Evolutionary conservation across 2,329 filamentous ascomycete genomes (phyloP).

Genomic region (Xylaria sp.): DNA sequence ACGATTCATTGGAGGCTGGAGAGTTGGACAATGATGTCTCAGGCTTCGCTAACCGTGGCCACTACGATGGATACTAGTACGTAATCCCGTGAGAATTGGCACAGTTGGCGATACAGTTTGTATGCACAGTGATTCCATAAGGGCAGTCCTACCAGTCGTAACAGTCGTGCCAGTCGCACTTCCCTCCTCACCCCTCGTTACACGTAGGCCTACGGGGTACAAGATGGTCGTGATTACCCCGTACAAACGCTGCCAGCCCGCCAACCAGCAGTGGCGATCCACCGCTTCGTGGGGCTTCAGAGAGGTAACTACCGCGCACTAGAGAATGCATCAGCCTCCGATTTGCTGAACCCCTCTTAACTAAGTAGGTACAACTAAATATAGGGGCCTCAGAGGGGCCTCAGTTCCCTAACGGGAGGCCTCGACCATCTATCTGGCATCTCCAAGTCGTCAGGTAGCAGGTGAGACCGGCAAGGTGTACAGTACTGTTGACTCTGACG

Average conservation of each 20-base stretch:
- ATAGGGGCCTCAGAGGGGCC: background rate
- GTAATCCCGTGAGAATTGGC: no score
- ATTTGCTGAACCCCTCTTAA: conserved; percentile 10
- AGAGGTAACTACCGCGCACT: background rate
- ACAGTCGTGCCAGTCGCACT: no score
- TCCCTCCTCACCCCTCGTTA: no score
- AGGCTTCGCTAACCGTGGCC: no score
- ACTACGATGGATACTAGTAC: background rate
- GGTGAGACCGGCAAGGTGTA: conserved; percentile 3
- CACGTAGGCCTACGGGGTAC: background rate
- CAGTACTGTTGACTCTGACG: conserved; percentile 2
- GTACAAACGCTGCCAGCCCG: conserved; percentile 1
- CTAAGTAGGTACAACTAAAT: background rate
- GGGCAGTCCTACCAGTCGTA: no score
- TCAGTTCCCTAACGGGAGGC: background rate
- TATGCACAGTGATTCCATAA: no score
- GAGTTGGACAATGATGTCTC: background rate
- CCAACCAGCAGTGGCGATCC: background rate
- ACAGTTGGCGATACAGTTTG: no score
- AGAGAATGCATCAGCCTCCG: conserved; percentile 10
- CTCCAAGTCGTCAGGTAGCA: background rate
- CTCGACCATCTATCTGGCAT: conserved; percentile 1
- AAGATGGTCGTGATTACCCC: background rate
- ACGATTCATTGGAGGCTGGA: background rate
- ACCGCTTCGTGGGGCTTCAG: background rate